Evolutionary conservation across 2,329 filamentous ascomycete species (phyloP).

Genomic region (Hypoxylon sp.): DNA sequence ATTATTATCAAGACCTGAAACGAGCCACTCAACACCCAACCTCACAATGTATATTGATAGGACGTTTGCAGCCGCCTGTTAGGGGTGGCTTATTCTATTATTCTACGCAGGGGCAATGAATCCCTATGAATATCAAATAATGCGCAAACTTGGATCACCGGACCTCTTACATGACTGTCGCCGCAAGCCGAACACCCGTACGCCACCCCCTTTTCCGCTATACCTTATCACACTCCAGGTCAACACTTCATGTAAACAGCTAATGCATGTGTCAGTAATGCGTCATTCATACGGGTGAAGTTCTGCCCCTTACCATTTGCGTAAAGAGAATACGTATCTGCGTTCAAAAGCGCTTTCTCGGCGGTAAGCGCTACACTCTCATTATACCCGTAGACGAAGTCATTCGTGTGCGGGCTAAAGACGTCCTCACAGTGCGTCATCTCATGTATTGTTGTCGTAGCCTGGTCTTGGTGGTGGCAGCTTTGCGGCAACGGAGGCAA

Average conservation of each 20-base stretch:
- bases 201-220: too few relatives aligned
- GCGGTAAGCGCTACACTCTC: slow-evolving; percentile 28
- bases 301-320: slow-evolving; percentile 31
- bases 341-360: slow-evolving; percentile 31
- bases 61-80: too few relatives aligned
- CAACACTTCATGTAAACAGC: slow-evolving; percentile 36
- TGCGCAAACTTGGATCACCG: too few relatives aligned
- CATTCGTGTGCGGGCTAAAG: slow-evolving; percentile 34
- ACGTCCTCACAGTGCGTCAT: slow-evolving; percentile 37
- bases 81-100: too few relatives aligned
- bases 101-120: too few relatives aligned
- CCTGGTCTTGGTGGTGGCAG: slow-evolving; percentile 37
- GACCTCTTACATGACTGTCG: too few relatives aligned
- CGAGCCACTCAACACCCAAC: too few relatives aligned
- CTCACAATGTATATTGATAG: too few relatives aligned
- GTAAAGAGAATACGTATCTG: slow-evolving; percentile 38
- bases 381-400: slow-evolving; percentile 35
- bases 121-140: too few relatives aligned
- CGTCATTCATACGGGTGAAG: neutral
- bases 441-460: slow-evolving; percentile 40
- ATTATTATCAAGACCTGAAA: too few relatives aligned
- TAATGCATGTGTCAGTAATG: slow-evolving; percentile 18
- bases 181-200: too few relatives aligned
- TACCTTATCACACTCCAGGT: too few relatives aligned
- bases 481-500: slow-evolving; percentile 29